Base-by-base conservation (phyloP, 139 green algal genomes). In the Micromonas pusilla region DNA sequence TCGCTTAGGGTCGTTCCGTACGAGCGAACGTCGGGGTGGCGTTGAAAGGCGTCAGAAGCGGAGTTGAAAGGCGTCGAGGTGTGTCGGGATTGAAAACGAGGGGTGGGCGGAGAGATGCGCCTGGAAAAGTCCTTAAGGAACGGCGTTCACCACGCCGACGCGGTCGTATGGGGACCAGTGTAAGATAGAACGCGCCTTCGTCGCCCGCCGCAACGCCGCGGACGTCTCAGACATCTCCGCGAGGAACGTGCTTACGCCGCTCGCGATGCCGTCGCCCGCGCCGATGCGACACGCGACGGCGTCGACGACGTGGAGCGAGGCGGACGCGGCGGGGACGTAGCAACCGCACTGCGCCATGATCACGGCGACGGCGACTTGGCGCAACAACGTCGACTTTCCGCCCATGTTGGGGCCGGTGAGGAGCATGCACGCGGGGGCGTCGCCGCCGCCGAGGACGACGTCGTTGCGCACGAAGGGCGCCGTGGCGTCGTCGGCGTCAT, bases 321-420 rank as follows among this genome's bases (percentile, higher is more conserved):
- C 64, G 4, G 19, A 13, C 3, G 60, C 60, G 16, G 32, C n/a
- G 2, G 62, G 74, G 16, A 72, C 74, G 60, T 33, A 21, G 31
- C 60, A 73, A 32, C 74, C 74, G n/a, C 73, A 36, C 19, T 80
- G 74, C 37, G 74, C 74, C 30, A 73, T n/a, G 45, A 80, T 62
- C 26, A 72, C 45, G 21, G 74, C 66, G 2, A 80, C 9, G 16
- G 36, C 65, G 70, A 85, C 76, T 75, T 96, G 92, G 38, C 94
- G 86, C 82, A 98, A 86, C 60, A 98, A 83, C 3, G 95, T 97
- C 76, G 81, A 91, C 85, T 98, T 98, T 81, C 95, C 95, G 64
- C 95, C 95, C 95, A 98, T 99, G 87, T 99, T 99, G 67, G 95
- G 95, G 0, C 95, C 90, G 71, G 88, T 83, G 20, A 89, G 73